Evolutionary conservation across 2,329 filamentous ascomycete genomes (phyloP), one percentile per base, ranked within the genome.

Genomic region (Colletotrichum liriopes): DNA sequence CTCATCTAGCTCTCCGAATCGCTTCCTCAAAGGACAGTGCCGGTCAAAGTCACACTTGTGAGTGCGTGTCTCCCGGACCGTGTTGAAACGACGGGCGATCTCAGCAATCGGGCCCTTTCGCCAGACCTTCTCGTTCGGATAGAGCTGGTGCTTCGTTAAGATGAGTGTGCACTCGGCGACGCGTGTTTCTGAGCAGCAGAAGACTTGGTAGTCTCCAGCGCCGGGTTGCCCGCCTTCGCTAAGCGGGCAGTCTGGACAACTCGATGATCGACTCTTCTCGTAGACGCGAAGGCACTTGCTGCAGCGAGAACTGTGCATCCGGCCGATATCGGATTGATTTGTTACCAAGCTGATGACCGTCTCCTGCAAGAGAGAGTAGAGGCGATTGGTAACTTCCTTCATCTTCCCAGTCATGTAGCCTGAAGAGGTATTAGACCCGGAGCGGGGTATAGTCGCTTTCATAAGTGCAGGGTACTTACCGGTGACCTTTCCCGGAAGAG

Each of bases 101-200:
- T 62, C 43, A 11, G 20, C 7, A 26, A 62, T 51, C 3, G 43
- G 23, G 7, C 41, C 7, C 20, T 51, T 23, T 18, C 32, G 43
- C 59, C 59, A 62, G 32, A 11, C 32, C 45, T 37, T 62, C 43
- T 62, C 59, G 18, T 51, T 51, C 9, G 45, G 59, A 14, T 49
- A 62, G 29, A 62, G 45, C 45, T 60, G 56, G 1, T 35, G 14
- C 45, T 62, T 62, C 8, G n/a, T 20, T 18, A 62, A 51, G 20
- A 62, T 62, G n/a, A 26, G 7, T 14, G 45, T 51, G 43, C 59
- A 61, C n/a, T 61, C 59, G n/a, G 41, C 59, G 6, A 62, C 59
- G n/a, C 59, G n/a, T 23, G 59, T 64, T 20, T 54, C 35, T 16
- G 29, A 32, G 14, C 35, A 43, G n/a, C 37, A 64, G 18, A 64